A percentile compares a stretch with the other conserved stretches of the same genome.
These are phyloP conservation scores for Hanseniaspora taiwanica DNA, from an alignment of 805 yeast genomes.

Conservation along the genomic window DNA sequence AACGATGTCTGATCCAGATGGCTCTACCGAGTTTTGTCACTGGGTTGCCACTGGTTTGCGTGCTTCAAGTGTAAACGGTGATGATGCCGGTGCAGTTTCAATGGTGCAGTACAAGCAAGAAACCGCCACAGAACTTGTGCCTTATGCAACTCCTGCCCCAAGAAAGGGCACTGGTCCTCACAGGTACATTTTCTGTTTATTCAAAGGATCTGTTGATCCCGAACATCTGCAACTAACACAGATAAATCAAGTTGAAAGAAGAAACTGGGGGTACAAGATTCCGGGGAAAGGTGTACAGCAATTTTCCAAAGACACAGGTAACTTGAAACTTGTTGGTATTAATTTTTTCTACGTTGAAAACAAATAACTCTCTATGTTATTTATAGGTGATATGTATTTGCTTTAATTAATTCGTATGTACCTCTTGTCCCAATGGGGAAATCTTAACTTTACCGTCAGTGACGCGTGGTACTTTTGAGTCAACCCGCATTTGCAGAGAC, in stretches of 20 bases:
- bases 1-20: too few species aligned
- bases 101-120: too few species aligned
- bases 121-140: slow-evolving; percentile 23
- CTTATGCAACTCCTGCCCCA: slow-evolving; percentile 81
- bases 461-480: too few species aligned
- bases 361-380: slow-evolving; percentile 7
- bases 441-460: too few species aligned
- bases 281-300: slow-evolving; percentile 69
- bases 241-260: slow-evolving; percentile 16
- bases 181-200: slow-evolving; percentile 69
- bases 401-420: too few species aligned
- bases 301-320: slow-evolving; percentile 47
- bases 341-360: slow-evolving; percentile 80
- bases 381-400: neutral
- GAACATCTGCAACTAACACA: slow-evolving; percentile 20
- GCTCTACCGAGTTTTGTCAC: too few species aligned
- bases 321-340: slow-evolving; percentile 51
- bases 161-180: slow-evolving; percentile 72
- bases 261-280: slow-evolving; percentile 68
- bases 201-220: slow-evolving; percentile 38
- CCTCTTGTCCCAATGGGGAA: neutral
- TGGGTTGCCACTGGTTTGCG: too few species aligned
- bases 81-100: too few species aligned
- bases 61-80: too few species aligned
- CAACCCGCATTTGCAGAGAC: too few species aligned